These are phyloP conservation scores for Trichoderma atrobrunneum DNA, from an alignment of 2,329 filamentous ascomycete genomes.

Conservation along the genomic window DNA sequence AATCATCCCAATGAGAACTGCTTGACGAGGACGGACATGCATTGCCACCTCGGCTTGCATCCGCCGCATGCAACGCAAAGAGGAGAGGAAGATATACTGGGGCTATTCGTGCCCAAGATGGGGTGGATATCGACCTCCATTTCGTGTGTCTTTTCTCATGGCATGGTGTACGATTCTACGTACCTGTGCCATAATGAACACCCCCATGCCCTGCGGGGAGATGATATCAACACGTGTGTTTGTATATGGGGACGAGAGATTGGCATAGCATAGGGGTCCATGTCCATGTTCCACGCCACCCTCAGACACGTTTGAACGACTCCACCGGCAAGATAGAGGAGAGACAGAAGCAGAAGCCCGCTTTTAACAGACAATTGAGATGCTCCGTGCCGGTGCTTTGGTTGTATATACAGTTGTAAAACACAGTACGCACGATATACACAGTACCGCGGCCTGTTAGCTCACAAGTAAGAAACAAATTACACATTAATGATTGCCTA, in stretches of 20 bases:
- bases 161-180: background rate
- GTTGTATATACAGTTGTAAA: background rate
- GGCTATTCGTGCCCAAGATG: background rate
- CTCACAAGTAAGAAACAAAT: background rate
- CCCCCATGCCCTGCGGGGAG: background rate
- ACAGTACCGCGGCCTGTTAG: background rate
- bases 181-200: background rate
- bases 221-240: background rate
- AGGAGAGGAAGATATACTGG: background rate
- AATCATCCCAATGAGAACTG: background rate
- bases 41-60: constrained; percentile 11
- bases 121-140: background rate
- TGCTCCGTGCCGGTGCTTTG: background rate
- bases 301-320: constrained; percentile 2
- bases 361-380: background rate
- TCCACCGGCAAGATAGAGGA: background rate
- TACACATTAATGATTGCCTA: background rate
- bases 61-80: background rate
- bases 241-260: background rate
- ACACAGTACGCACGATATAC: background rate
- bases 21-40: background rate
- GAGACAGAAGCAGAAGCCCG: background rate
- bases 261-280: background rate
- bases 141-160: background rate
- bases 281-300: background rate